Conservation (phyloP, 2,329 filamentous ascomycete species). For the Pezicula radicicola region DNA sequence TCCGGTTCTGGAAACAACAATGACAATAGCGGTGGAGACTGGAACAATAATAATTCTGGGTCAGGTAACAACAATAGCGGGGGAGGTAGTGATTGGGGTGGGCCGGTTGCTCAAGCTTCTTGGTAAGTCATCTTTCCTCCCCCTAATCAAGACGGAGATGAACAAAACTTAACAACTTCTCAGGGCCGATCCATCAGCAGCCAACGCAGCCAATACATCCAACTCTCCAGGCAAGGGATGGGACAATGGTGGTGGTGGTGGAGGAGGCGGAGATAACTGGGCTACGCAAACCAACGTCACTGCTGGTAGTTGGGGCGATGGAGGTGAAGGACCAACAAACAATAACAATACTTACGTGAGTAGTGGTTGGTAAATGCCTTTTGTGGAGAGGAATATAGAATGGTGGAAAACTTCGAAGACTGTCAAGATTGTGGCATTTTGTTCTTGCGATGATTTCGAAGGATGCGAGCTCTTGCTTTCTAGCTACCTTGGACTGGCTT, state of each 20-base stretch:
- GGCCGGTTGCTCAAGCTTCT: neutral
- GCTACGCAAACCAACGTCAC: conserved; percentile 8
- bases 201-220: conserved; percentile 1
- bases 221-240: neutral
- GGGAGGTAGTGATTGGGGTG: neutral
- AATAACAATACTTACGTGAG: neutral
- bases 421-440: too few species aligned
- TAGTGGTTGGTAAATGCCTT: neutral
- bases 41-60: conserved; percentile 1
- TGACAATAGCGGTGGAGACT: conserved; percentile 5
- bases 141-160: neutral
- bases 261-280: neutral
- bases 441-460: too few species aligned
- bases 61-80: conserved; percentile 3
- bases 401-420: too few species aligned
- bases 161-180: neutral
- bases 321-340: neutral
- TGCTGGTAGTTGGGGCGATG: conserved; percentile 12
- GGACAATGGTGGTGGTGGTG: neutral
- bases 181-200: neutral
- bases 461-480: too few species aligned
- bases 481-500: too few species aligned
- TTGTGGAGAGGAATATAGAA: too few species aligned
- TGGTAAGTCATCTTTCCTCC: neutral
- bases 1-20: neutral